These are phyloP conservation scores for Penicillium sp. DNA, from an alignment of 2,329 filamentous ascomycete genomes.

Conservation along the genomic window DNA sequence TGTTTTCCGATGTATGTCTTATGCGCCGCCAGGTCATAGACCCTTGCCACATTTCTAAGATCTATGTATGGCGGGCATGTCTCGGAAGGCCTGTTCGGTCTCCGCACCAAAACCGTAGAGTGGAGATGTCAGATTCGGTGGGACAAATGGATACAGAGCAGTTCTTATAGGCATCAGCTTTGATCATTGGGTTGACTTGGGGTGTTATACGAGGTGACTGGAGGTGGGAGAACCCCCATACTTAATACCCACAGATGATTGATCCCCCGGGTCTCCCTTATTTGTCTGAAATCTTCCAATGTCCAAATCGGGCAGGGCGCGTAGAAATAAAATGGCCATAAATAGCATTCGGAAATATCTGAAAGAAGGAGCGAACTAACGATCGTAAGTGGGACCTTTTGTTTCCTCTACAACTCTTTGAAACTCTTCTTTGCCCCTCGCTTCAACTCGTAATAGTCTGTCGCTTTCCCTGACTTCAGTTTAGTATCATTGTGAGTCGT, in stretches of 20 bases:
- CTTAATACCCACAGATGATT: no score
- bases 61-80: neutral
- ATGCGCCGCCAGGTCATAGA: conserved; percentile 3
- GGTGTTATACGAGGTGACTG: conserved; percentile 1
- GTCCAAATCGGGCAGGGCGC: neutral
- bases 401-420: neutral
- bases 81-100: neutral
- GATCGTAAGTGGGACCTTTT: neutral
- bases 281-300: neutral
- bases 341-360: neutral
- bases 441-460: neutral
- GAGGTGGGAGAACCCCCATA: neutral
- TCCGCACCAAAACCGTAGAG: neutral
- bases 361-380: neutral
- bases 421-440: neutral
- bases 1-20: neutral
- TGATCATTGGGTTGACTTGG: neutral
- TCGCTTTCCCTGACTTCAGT: neutral
- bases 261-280: neutral
- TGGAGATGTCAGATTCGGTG: conserved; percentile 2
- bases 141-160: neutral
- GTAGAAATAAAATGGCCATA: neutral
- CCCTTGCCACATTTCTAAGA: neutral
- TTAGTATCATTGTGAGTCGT: neutral
- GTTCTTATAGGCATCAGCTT: conserved; percentile 1